Base-by-base conservation (phyloP, 164 flowering plant species). In the Umbellularia californica region DNA sequence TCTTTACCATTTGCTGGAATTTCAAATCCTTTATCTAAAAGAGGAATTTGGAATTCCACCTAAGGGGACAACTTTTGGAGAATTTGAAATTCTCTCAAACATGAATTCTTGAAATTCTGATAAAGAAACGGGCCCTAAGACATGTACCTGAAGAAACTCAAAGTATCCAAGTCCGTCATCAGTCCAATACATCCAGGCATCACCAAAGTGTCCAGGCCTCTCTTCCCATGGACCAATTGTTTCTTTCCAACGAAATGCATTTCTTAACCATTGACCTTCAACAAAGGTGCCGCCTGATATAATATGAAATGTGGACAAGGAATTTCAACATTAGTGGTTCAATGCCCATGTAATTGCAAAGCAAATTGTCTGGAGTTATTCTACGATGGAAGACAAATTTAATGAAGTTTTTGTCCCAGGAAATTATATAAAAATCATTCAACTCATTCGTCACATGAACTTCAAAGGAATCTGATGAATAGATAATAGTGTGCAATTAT, bases 181-280 rank as follows among this genome's bases (percentile, higher is more conserved):
- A 58, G 97, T 92, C 99, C 99, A 95, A 71, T 93, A 95, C 77
- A 51, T 82, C 99, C 98, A 95, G 77, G 90, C 94, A 80, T 93
- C 98, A 75, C 96, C 96, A 78, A 88, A 90, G 82, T 93, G 99
- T 27, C 98, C 98, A 12, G 99, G 90, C 75, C 99, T 89, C 81
- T 91, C 90, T 80, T 93, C 96, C 99, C 98, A 93, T 11, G 97
- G 92, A 69, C 98, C 99, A 66, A 93, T 80, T 3, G 87, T 86
- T 82, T 85, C 93, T 84, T 86, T 95, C 98, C 98, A 95, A 25
- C 97, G 91, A 76, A 89, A 91, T 69, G 98, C 97, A 88, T 93
- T 95, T 80, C 95, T 85, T 82, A 93, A 79, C 91, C 91, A 88
- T 30, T 85, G 91, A 62, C 98, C 99, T 85, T 95, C 98, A 70